Percentiles rank a stretch among this genome's conserved stretches.
These are phyloP conservation scores for Capsicum rhomboideum DNA, from an alignment of 257 asterid genomes.

Conservation along the genomic window DNA sequence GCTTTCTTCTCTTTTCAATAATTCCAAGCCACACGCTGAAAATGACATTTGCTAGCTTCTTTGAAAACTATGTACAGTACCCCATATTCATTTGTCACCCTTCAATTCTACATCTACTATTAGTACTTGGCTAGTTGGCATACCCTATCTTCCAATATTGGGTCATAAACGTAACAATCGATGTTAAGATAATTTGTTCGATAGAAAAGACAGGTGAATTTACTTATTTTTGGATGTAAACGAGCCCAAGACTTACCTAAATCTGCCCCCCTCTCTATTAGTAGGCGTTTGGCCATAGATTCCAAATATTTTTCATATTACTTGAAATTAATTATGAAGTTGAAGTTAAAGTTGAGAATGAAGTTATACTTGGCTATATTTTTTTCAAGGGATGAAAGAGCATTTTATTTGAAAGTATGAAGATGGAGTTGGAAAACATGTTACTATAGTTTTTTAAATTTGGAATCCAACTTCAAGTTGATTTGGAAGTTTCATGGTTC, in stretches of 20 bases:
- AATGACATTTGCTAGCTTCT: conserved; percentile 5
- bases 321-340: too few relatives aligned
- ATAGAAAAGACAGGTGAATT: not conserved
- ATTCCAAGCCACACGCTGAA: conserved; percentile 3
- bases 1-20: not conserved
- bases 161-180: not conserved
- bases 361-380: too few relatives aligned
- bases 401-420: too few relatives aligned
- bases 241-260: not conserved
- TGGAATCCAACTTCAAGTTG: too few relatives aligned
- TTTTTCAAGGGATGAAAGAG: too few relatives aligned
- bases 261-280: not conserved
- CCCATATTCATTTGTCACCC: not conserved
- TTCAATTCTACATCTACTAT: not conserved
- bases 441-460: too few relatives aligned
- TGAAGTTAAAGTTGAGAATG: too few relatives aligned
- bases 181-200: not conserved
- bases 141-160: not conserved
- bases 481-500: too few relatives aligned
- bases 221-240: not conserved
- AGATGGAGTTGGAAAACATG: too few relatives aligned
- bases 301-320: too few relatives aligned
- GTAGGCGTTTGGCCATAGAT: not conserved
- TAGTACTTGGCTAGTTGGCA: not conserved
- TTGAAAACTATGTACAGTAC: not conserved